phyloP scores from a whole-genome alignment of 768 basidiomycete species.

The Imleria badia region DNA sequence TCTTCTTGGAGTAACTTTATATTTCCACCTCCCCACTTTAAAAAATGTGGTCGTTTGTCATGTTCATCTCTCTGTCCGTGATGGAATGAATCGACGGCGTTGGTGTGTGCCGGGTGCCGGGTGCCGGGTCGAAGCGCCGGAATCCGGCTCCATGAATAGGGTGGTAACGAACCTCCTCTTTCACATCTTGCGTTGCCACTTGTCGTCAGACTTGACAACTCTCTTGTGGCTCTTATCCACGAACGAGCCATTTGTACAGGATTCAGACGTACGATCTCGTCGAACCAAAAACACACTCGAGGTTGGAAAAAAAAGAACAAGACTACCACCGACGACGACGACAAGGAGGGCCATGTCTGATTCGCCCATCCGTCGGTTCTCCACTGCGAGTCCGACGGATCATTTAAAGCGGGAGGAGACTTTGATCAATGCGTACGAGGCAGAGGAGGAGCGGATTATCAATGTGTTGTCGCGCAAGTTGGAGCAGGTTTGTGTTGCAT shows the following conservation, averaged over 20 bases:
- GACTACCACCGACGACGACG: background rate
- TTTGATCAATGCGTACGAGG: conserved; percentile 86
- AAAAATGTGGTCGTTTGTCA: no score
- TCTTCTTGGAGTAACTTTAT: no score
- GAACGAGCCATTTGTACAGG: no score
- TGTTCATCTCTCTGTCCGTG: no score
- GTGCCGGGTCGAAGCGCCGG: no score
- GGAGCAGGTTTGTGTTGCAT: conserved; percentile 51
- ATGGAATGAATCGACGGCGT: no score
- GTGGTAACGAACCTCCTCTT: conserved; percentile 2
- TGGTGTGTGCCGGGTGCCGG: no score
- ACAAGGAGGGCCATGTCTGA: conserved; percentile 25
- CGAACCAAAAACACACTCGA: no score
- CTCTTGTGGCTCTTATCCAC: no score
- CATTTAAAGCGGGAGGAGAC: conserved; percentile 58
- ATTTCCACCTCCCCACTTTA: no score
- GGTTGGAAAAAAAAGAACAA: no score
- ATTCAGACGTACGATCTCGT: no score
- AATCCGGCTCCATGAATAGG: conserved; percentile 11
- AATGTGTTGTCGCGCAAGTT: conserved; percentile 81
- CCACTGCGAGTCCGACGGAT: conserved; percentile 51
- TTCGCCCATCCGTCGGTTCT: conserved; percentile 58
- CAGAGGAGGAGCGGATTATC: conserved; percentile 87
- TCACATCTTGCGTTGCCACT: background rate
- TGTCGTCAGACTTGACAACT: background rate